Evolutionary conservation across 805 yeast genomes (phyloP).

Genomic region (Schwanniomyces sp.): DNA sequence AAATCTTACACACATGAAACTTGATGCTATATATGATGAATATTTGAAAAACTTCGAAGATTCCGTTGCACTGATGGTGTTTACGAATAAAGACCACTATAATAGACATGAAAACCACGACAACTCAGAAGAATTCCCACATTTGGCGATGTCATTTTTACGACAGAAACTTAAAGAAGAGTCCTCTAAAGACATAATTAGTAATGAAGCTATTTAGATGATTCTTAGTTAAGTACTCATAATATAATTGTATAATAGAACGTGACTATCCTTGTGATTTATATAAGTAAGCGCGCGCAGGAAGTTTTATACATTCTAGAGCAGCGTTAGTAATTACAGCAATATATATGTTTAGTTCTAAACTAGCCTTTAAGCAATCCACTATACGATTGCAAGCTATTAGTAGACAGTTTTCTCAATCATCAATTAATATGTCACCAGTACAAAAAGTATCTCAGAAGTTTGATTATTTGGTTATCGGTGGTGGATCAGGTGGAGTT

Average conservation of each 20-base stretch:
- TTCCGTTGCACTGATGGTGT: not conserved
- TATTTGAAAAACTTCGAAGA: conserved; percentile 2
- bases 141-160: conserved; percentile 25
- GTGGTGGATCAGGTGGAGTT: conserved; percentile 99
- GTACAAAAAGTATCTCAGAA: conserved; percentile 42
- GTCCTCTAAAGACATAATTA: not conserved
- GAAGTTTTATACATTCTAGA: not conserved
- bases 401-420: conserved; percentile 26
- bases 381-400: conserved; percentile 21
- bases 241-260: conserved; percentile 1
- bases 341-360: not conserved
- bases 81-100: not conserved
- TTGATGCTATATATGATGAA: conserved; percentile 19
- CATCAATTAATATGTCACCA: conserved; percentile 52
- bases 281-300: not conserved
- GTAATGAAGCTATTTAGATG: not conserved
- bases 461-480: conserved; percentile 91
- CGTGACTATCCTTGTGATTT: not conserved
- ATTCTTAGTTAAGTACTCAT: not conserved
- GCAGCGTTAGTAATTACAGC: not conserved
- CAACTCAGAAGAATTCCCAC: conserved; percentile 22
- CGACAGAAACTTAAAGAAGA: conserved; percentile 28
- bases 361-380: conserved; percentile 12
- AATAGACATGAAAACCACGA: conserved; percentile 12
- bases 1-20: conserved; percentile 16